Conservation (phyloP, 352 stramenopile genomes). For the Phytophthora aleatoria region DNA sequence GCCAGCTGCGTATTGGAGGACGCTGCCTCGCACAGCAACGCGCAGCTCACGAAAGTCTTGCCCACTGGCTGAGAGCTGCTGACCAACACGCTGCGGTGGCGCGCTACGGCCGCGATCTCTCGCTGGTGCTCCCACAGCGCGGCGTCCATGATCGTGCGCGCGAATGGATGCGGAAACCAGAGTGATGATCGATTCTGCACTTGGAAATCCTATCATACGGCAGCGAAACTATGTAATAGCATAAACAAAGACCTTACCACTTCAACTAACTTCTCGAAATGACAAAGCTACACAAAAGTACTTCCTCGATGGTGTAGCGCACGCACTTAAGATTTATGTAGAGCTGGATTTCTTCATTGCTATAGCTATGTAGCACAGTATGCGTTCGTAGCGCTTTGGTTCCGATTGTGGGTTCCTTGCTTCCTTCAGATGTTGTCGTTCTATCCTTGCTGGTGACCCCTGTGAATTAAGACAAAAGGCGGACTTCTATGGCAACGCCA, state of each 20-base stretch:
- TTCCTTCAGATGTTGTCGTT: too few species aligned
- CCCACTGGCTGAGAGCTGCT: conserved; percentile 59
- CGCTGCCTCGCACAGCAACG: conserved; percentile 52
- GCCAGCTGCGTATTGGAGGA: conserved; percentile 33
- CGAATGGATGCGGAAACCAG: conserved; percentile 14
- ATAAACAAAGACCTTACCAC: neutral
- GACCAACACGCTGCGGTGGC: conserved; percentile 62
- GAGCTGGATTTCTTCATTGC: too few species aligned
- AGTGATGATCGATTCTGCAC: conserved; percentile 16
- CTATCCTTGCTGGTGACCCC: too few species aligned
- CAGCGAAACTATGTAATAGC: neutral
- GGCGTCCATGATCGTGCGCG: conserved; percentile 28
- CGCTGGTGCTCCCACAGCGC: conserved; percentile 64
- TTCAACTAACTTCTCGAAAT: too few species aligned
- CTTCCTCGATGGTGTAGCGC: too few species aligned
- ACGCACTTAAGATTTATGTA: too few species aligned
- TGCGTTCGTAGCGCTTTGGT: neutral
- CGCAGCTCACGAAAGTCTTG: conserved; percentile 72
- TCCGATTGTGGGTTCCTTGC: too few species aligned
- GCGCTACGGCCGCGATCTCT: conserved; percentile 74
- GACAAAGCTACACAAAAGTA: too few species aligned
- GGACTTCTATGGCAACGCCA: too few species aligned
- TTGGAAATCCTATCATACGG: neutral
- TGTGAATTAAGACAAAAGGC: too few species aligned
- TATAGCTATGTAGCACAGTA: neutral